Percentiles rank a stretch among this genome's conserved stretches.
Conservation (phyloP, 305 asterid species). For the Withania somnifera region DNA sequence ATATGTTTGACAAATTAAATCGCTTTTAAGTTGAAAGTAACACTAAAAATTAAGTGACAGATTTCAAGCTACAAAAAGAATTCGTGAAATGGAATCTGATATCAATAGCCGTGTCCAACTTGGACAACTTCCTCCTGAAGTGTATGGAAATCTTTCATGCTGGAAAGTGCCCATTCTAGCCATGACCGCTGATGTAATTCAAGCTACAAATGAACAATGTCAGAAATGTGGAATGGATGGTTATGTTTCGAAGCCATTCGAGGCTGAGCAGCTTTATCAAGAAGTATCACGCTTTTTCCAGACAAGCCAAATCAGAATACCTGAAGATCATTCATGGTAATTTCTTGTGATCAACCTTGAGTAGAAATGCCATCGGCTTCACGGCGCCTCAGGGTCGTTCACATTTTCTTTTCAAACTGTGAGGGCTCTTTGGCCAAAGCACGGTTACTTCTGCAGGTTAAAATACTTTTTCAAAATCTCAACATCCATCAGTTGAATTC, state of each 20-base stretch:
- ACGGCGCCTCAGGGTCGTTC: slow-evolving; percentile 16
- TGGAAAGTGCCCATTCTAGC: slow-evolving; percentile 95
- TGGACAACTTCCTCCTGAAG: slow-evolving; percentile 39
- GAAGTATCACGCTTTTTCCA: slow-evolving; percentile 81
- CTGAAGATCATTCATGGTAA: slow-evolving; percentile 11
- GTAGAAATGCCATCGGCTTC: slow-evolving; percentile 4
- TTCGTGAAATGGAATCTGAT: slow-evolving; percentile 44
- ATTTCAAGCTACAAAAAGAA: slow-evolving; percentile 73
- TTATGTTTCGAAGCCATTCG: slow-evolving; percentile 86
- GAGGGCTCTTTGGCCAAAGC: not conserved
- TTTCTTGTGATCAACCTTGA: not conserved
- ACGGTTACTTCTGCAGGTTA: not conserved
- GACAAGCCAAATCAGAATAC: slow-evolving; percentile 17
- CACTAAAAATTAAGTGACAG: slow-evolving; percentile 21
- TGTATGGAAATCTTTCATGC: slow-evolving; percentile 26
- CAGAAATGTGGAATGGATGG: slow-evolving; percentile 72
- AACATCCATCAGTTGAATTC: not conserved
- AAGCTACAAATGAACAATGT: slow-evolving; percentile 76
- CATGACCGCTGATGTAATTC: slow-evolving; percentile 96
- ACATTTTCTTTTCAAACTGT: not conserved
- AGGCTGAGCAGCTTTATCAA: slow-evolving; percentile 84
- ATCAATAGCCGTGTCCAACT: slow-evolving; percentile 28
- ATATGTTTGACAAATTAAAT: not conserved
- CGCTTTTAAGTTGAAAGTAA: not conserved
- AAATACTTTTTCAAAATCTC: not conserved